Evolutionary conservation across 2,329 filamentous ascomycete species (phyloP), one percentile per base, ranked within the genome.

Genomic region (Lecanoromycetidae sp.): DNA sequence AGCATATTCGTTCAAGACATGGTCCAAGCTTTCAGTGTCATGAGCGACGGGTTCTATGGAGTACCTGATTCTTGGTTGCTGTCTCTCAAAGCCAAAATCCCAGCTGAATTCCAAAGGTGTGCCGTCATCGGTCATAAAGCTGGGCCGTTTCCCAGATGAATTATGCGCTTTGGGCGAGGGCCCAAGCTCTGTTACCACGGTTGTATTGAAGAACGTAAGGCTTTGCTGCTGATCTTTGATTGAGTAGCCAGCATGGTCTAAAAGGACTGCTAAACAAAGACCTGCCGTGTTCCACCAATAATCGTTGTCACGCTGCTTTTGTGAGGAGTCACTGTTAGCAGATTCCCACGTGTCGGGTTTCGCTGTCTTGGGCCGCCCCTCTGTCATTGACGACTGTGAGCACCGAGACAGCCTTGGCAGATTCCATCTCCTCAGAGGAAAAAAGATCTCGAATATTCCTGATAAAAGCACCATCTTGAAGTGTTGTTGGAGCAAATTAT

Each of bases 111-210:
- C 63, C 5, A 66, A 53, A 0, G 64, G 65, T 1, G 56, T 61
- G 36, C 60, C 50, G 41, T 67, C 60, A 39, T 68, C 65, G 3
- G 63, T 67, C 63, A 67, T 66, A 48, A 66, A 67, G 49, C 64
- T 66, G 46, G 57, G 53, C 63, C 63, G 64, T 22, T n/a, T 26
- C 25, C 20, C 26, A 12, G 12, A 25, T 20, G 10, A 23, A 7
- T 30, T 15, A n/a, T n/a, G n/a, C n/a, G n/a, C n/a, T n/a, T n/a
- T n/a, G 5, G 27, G 45, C 6, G 17, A 17, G 13, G 38, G n/a
- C 15, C 45, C 45, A 26, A 48, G 45, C 20, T 35, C 10, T 2
- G 36, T 27, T n/a, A 22, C 27, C 2, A 48, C 2, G 19, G 23
- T 2, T 1, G 23, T 6, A 22, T 25, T 20, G 17, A 23, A 43